Percentiles rank a stretch among this genome's conserved stretches.
phyloP scores from a whole-genome alignment of 2,329 filamentous ascomycete genomes.

The Penicillium olsonii region DNA sequence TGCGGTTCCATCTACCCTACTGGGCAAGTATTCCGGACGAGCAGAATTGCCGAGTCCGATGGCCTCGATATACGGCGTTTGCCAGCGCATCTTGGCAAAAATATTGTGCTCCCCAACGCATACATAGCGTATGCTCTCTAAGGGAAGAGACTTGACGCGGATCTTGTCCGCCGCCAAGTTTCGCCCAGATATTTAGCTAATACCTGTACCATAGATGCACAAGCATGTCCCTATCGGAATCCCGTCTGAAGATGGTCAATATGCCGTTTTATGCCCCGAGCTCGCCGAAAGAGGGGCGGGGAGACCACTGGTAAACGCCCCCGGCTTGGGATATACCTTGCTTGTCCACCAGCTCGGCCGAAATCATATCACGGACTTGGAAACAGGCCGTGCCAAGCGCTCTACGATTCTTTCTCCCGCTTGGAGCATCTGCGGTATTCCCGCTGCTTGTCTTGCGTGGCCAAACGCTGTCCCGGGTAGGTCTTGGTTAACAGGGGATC shows the following conservation, averaged over 20 bases:
- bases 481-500: slow-evolving; percentile 41
- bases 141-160: slow-evolving; percentile 33
- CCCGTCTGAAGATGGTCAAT: slow-evolving; percentile 41
- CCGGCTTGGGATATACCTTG: slow-evolving; percentile 52
- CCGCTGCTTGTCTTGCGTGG: slow-evolving; percentile 36
- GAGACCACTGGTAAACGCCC: slow-evolving; percentile 49
- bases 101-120: background rate
- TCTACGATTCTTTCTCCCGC: slow-evolving; percentile 34
- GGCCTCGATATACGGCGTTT: background rate
- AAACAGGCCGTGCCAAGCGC: slow-evolving; percentile 45
- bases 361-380: slow-evolving; percentile 45
- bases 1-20: slow-evolving; percentile 1
- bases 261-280: slow-evolving; percentile 45
- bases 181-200: slow-evolving; percentile 36
- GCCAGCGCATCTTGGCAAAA: background rate
- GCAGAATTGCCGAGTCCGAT: background rate
- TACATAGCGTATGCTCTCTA: slow-evolving; percentile 7
- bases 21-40: slow-evolving; percentile 6
- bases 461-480: slow-evolving; percentile 44
- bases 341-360: slow-evolving; percentile 46
- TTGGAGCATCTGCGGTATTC: slow-evolving; percentile 34
- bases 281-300: slow-evolving; percentile 42
- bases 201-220: slow-evolving; percentile 30
- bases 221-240: slow-evolving; percentile 28
- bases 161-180: slow-evolving; percentile 39